These are phyloP conservation scores for Aspergillus kassunensis DNA, from an alignment of 495 filamentous ascomycete species.

Conservation along the genomic window DNA sequence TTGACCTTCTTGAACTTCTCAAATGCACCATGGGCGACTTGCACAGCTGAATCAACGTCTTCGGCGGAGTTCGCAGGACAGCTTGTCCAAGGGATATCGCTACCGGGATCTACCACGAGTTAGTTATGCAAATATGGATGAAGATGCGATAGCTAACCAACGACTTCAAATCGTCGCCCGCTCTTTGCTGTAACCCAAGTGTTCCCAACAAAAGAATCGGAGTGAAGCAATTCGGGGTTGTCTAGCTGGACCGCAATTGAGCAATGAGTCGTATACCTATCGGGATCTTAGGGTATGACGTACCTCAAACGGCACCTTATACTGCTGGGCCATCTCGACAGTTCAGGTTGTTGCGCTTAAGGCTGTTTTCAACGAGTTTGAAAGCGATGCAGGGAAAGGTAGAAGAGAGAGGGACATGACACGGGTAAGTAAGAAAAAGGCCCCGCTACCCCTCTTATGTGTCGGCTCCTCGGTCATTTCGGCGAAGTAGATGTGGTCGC, in stretches of 20 bases:
- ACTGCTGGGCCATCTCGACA: slow-evolving; percentile 30
- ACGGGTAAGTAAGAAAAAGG: not conserved
- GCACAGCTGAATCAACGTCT: slow-evolving; percentile 59
- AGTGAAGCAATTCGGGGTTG: slow-evolving; percentile 55
- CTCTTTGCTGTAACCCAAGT: slow-evolving; percentile 61
- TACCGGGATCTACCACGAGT: slow-evolving; percentile 56
- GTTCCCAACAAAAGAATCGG: slow-evolving; percentile 56
- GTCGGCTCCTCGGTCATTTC: slow-evolving; percentile 10
- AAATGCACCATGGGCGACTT: slow-evolving; percentile 58
- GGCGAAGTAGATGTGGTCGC: not conserved
- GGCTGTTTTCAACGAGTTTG: not conserved
- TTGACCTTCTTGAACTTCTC: slow-evolving; percentile 56
- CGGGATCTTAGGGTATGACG: not conserved
- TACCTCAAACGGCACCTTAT: slow-evolving; percentile 41
- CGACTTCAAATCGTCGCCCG: slow-evolving; percentile 61
- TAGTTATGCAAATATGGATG: not conserved
- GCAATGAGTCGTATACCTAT: not conserved
- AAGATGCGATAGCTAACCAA: slow-evolving; percentile 40
- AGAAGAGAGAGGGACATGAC: not conserved
- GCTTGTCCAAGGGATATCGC: slow-evolving; percentile 58
- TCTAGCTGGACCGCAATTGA: slow-evolving; percentile 40
- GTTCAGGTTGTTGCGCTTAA: not conserved
- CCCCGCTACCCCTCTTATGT: slow-evolving; percentile 11
- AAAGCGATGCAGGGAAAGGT: not conserved
- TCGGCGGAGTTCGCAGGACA: slow-evolving; percentile 56